Base-by-base conservation (phyloP, 768 basidiomycete species). In the Daedaleopsis sinensis region DNA sequence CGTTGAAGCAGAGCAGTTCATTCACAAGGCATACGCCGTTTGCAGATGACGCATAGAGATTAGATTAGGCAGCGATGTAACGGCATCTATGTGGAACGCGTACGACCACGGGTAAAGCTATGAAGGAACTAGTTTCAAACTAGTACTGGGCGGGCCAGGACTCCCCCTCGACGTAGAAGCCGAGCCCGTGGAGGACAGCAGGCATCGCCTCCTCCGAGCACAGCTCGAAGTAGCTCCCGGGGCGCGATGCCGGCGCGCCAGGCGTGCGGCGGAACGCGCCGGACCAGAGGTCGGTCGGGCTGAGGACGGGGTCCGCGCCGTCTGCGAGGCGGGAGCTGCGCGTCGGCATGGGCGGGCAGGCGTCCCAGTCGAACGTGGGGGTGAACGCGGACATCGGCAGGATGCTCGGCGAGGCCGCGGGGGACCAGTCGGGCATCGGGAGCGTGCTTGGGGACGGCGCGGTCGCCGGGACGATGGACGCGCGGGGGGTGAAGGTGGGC, bases 191-290 rank as follows among this genome's bases (percentile, higher is more conserved):
- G 23, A 37, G 46, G 50, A 43, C 55, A 38, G 16, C 47, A 37
- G 61, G 36, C 36, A 38, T 62, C 16, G 52, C 15, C 37, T 52
- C 27, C n/a, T 57, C 44, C 24, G 44, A 39, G 47, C 55, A 51
- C 19, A 57, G 52, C 50, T 58, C 46, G 46, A 58, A 62, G 55
- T 61, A 61, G 60, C 60, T 57, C 4, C 24, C 51, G 49, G 50
- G 21, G 46, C 47, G 16, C 55, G 46, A 38, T 21, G 48, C 51
- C 51, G 62, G 62, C 43, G 62, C 62, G 24, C 62, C 62, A 27
- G 63, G 63, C 44, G 63, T 64, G 23, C 63, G 63, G 23, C 63
- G 58, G 58, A 60, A 43, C 38, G 54, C 46, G 3, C 36, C 58
- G 44, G 55, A 42, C 58, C 36, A 55, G 53, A 51, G 52, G 47